These are phyloP conservation scores for Picea abies DNA, from an alignment of 83 land plant genomes.

Conservation along the genomic window DNA sequence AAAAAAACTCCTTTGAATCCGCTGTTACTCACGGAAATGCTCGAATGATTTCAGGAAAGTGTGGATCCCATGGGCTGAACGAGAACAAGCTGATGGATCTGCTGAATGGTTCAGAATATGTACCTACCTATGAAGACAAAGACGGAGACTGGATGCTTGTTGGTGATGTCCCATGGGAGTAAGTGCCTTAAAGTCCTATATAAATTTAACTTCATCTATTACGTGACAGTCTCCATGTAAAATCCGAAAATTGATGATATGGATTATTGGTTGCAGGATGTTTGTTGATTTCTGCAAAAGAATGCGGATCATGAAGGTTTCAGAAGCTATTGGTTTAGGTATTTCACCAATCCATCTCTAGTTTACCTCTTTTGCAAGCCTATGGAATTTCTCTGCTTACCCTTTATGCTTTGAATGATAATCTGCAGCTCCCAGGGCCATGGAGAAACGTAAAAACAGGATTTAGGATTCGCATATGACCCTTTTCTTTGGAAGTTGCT, in stretches of 20 bases:
- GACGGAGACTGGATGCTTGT: conserved; percentile 78
- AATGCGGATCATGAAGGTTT: conserved; percentile 78
- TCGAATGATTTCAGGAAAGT: conserved; percentile 14
- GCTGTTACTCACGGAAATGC: not conserved
- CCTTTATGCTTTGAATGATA: not conserved
- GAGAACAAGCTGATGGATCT: conserved; percentile 36
- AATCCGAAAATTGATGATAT: not conserved
- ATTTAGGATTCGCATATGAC: not conserved
- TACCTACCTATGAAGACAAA: conserved; percentile 65
- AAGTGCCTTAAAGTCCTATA: conserved; percentile 15
- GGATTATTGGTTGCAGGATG: conserved; percentile 52
- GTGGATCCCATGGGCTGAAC: conserved; percentile 15
- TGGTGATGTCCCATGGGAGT: conserved; percentile 95
- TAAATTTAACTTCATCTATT: not conserved
- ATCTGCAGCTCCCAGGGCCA: conserved; percentile 14
- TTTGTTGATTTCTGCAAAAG: conserved; percentile 79
- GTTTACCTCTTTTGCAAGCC: not conserved
- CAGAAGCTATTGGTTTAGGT: conserved; percentile 79
- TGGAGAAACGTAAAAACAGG: conserved; percentile 15
- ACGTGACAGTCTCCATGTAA: not conserved
- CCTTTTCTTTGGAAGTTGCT: not conserved
- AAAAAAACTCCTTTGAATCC: no score
- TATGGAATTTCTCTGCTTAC: not conserved
- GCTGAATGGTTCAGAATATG: conserved; percentile 58
- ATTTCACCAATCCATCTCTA: conserved; percentile 9